These are phyloP conservation scores for Sphagnum contortum DNA, from an alignment of 225 moss, liverwort and hornwort genomes.

Conservation along the genomic window DNA sequence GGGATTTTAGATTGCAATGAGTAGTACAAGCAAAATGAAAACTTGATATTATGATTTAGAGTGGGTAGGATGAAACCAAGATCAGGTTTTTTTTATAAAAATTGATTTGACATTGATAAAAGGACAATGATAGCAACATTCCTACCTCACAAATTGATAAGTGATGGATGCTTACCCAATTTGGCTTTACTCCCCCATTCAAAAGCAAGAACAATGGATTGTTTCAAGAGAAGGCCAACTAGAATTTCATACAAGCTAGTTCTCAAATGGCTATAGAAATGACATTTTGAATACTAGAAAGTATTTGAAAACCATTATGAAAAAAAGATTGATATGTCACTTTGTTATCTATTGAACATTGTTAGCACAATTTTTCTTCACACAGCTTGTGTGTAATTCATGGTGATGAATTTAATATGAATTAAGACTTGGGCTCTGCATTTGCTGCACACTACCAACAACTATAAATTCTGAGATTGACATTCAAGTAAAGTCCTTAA, in stretches of 20 bases:
- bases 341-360: background rate
- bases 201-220: conserved; percentile 2
- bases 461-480: no score
- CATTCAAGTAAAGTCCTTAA: no score
- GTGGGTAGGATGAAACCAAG: no score
- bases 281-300: conserved; percentile 8
- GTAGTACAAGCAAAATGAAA: background rate
- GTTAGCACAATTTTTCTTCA: background rate
- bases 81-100: conserved; percentile 3
- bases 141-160: conserved; percentile 3
- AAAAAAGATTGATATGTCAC: conserved; percentile 7
- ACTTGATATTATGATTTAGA: no score
- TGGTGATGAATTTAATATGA: conserved; percentile 2
- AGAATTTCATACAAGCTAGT: conserved; percentile 3
- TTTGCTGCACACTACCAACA: no score
- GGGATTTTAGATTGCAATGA: background rate
- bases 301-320: conserved; percentile 2
- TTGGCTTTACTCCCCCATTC: background rate
- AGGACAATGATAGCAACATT: background rate
- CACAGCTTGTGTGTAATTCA: conserved; percentile 9
- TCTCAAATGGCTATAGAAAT: conserved; percentile 3
- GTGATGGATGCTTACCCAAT: background rate
- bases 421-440: background rate
- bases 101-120: background rate
- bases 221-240: background rate